Evolutionary conservation across 257 asterid species (phyloP), one percentile per base, ranked within the genome.

Genomic region (Fraxinus pennsylvanica): DNA sequence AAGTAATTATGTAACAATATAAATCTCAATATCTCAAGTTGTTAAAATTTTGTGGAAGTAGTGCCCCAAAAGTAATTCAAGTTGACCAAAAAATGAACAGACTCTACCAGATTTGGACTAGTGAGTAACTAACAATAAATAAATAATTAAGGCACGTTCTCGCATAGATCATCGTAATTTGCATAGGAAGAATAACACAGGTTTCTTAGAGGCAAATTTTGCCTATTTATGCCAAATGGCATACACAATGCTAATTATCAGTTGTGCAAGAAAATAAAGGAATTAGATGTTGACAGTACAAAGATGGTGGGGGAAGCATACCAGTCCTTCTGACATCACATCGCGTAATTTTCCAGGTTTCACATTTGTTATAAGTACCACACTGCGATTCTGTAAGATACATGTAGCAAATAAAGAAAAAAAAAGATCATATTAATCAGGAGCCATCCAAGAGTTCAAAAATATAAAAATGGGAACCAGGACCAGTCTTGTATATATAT

Each of bases 321-420:
- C 98, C 98, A 96, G 82, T 83, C 98, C 99, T 89, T 96, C 95
- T 3, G 99, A 96, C 96, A 88, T 82, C 68, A 92, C 90, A 86
- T 96, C 99, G 71, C 99, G 90, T 75, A 93, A 84, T 79, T 96
- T 96, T 75, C 97, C 96, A 74, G 98, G 96, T 80, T 96, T 96
- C 72, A 96, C 96, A 82, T 96, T 96, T 86, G 99, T 91, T 78
- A 96, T 87, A 22, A 96, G 92, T 5, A 92, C 97, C 78, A 96
- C 96, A 47, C 71, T 85, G 27, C 97, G 96, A 76, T 93, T 87
- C 99, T 96, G 95, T 84, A 81, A 83, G 52, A 82, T 63, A 66
- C 50, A 76, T 52, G 74, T 8, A 68, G 75, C 77, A 84, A 73
- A 52, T 61, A 73, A 70, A 61, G 15, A 25, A 32, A 57, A 36